Conservation (phyloP, 1,284 basidiomycete genomes). For the Ceratobasidium sp. region DNA sequence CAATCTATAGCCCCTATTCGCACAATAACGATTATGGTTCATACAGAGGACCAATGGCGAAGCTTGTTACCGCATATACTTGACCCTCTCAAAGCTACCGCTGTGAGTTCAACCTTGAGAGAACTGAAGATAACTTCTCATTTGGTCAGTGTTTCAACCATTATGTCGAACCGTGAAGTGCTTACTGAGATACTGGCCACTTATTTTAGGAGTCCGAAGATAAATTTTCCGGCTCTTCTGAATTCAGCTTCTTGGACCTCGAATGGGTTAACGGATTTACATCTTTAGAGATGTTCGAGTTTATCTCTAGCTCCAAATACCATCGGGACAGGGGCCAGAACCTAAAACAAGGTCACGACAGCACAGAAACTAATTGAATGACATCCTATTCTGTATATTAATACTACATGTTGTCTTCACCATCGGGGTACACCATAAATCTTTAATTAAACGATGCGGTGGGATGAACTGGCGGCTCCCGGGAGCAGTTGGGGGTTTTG, state of each 20-base stretch:
- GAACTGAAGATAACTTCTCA: not conserved
- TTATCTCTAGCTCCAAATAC: no score
- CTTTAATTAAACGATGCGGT: no score
- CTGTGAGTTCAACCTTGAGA: not conserved
- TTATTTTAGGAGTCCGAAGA: not conserved
- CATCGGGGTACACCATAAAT: no score
- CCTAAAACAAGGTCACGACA: no score
- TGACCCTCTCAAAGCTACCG: not conserved
- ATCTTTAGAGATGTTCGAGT: not conserved
- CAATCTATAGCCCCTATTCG: not conserved
- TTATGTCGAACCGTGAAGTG: not conserved
- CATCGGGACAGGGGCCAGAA: no score
- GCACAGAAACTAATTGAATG: no score
- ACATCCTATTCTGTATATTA: no score
- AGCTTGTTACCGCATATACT: not conserved
- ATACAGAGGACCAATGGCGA: not conserved
- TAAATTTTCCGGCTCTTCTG: no score
- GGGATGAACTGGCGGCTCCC: no score
- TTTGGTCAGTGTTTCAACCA: not conserved
- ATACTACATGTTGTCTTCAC: no score
- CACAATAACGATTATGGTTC: not conserved
- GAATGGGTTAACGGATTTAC: not conserved
- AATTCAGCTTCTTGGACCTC: not conserved
- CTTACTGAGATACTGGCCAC: not conserved
- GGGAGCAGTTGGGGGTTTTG: no score